Evolutionary conservation across 345 rosid genomes (phyloP).

Genomic region (Gynandropsis gynandra): DNA sequence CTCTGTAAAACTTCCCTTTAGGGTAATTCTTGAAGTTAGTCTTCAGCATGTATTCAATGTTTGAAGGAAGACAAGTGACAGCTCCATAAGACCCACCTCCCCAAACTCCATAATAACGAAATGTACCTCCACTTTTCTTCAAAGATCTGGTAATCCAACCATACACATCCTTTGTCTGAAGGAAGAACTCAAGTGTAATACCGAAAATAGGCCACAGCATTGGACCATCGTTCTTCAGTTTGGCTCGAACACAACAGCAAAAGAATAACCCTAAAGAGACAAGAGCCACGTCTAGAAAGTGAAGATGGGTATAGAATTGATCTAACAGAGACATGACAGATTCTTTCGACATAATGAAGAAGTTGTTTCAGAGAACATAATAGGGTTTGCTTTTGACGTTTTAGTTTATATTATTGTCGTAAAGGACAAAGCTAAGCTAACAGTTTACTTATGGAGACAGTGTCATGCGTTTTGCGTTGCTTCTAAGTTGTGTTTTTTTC

Average conservation of each 20-base stretch:
- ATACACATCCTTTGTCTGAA: slow-evolving; percentile 25
- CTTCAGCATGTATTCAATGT: slow-evolving; percentile 56
- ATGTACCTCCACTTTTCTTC: slow-evolving; percentile 40
- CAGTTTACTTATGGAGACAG: too few species aligned
- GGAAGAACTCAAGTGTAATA: slow-evolving; percentile 33
- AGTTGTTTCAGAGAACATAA: too few species aligned
- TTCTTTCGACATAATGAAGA: slow-evolving; percentile 3
- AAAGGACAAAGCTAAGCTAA: too few species aligned
- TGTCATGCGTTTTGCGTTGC: too few species aligned
- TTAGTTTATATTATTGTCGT: too few species aligned
- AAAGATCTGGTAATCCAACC: slow-evolving; percentile 40
- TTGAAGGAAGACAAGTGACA: slow-evolving; percentile 44
- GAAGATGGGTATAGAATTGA: slow-evolving; percentile 20
- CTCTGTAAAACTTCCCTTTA: slow-evolving; percentile 52
- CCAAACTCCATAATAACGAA: slow-evolving; percentile 48
- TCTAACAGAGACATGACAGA: slow-evolving; percentile 17
- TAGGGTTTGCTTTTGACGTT: slow-evolving; percentile 5
- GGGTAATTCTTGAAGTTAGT: slow-evolving; percentile 70
- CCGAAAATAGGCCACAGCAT: slow-evolving; percentile 67
- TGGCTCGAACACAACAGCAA: slow-evolving; percentile 41
- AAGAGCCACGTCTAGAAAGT: slow-evolving; percentile 37
- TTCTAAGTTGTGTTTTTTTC: too few species aligned
- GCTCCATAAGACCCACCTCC: slow-evolving; percentile 49
- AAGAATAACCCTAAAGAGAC: slow-evolving; percentile 45
- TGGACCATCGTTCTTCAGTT: slow-evolving; percentile 41